Conservation (phyloP, 2,329 filamentous ascomycete species). For the Penicillium hesseltinei region DNA sequence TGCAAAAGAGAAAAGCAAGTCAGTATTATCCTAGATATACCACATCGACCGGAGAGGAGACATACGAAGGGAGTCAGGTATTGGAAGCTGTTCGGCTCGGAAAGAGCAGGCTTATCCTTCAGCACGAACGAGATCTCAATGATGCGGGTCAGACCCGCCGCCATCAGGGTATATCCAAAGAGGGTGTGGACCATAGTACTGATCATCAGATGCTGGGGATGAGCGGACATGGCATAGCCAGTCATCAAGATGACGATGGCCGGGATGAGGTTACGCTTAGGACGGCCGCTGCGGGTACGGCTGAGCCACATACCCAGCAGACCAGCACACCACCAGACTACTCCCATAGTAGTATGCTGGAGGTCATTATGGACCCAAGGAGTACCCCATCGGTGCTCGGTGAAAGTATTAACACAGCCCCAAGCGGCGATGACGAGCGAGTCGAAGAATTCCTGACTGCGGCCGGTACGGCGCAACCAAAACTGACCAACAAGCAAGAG, state of each 20-base stretch:
- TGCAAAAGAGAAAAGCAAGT: constrained; percentile 38
- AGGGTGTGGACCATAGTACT: constrained; percentile 84
- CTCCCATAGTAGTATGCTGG: constrained; percentile 99
- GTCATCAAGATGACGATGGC: constrained; percentile 88
- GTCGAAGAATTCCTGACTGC: constrained; percentile 97
- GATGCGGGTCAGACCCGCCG: constrained; percentile 75
- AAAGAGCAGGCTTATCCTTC: constrained; percentile 64
- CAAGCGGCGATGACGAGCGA: constrained; percentile 85
- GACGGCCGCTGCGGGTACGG: constrained; percentile 74
- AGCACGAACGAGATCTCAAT: constrained; percentile 90
- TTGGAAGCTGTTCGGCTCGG: constrained; percentile 70
- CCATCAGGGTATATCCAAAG: constrained; percentile 96
- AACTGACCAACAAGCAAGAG: constrained; percentile 82
- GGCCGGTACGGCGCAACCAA: constrained; percentile 77
- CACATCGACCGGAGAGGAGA: constrained; percentile 26
- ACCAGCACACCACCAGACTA: constrained; percentile 96
- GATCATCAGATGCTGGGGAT: constrained; percentile 78
- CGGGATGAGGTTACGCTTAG: constrained; percentile 90
- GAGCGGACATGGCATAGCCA: constrained; percentile 91
- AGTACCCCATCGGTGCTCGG: constrained; percentile 89
- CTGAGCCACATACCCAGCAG: constrained; percentile 91
- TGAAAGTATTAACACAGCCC: constrained; percentile 98
- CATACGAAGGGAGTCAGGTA: constrained; percentile 69
- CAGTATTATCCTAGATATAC: constrained; percentile 25
- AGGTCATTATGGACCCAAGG: constrained; percentile 91